Conservation (phyloP, 441 rosid species). For the Metrosideros polymorpha region DNA sequence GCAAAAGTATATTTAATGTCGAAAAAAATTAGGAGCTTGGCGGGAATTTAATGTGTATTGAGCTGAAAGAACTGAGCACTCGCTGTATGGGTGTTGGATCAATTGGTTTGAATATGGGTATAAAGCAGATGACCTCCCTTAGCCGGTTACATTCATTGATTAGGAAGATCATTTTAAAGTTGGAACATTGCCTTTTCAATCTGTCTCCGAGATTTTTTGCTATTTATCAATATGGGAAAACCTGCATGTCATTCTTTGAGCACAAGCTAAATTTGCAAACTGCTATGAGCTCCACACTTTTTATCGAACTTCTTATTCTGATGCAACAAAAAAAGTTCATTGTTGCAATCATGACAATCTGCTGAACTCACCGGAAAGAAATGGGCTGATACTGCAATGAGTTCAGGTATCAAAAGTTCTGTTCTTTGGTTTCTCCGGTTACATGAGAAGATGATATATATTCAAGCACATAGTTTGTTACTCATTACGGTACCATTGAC, state of each 20-base stretch:
- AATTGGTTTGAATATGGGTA: not conserved
- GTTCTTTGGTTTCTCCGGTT: not conserved
- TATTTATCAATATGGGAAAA: not conserved
- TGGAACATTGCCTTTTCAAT: not conserved
- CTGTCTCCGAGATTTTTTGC: not conserved
- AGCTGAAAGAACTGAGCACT: not conserved
- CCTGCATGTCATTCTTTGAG: not conserved
- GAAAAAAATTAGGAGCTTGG: not conserved
- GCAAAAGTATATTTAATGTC: not conserved
- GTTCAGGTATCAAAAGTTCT: not conserved
- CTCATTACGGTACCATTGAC: not conserved
- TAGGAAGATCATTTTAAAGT: not conserved
- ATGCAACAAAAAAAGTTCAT: not conserved
- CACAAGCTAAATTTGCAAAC: not conserved
- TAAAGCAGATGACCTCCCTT: not conserved
- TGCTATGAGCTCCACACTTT: not conserved
- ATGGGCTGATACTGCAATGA: not conserved
- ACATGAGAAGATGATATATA: not conserved
- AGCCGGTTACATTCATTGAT: not conserved
- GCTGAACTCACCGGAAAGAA: not conserved
- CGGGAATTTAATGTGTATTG: not conserved
- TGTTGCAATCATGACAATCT: not conserved
- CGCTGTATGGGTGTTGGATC: not conserved
- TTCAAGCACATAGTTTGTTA: not conserved
- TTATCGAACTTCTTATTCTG: not conserved